A percentile compares a stretch with the other conserved stretches of the same genome.
Evolutionary conservation across 345 rosid species (phyloP).

Genomic region (Lumnitzera littorea): DNA sequence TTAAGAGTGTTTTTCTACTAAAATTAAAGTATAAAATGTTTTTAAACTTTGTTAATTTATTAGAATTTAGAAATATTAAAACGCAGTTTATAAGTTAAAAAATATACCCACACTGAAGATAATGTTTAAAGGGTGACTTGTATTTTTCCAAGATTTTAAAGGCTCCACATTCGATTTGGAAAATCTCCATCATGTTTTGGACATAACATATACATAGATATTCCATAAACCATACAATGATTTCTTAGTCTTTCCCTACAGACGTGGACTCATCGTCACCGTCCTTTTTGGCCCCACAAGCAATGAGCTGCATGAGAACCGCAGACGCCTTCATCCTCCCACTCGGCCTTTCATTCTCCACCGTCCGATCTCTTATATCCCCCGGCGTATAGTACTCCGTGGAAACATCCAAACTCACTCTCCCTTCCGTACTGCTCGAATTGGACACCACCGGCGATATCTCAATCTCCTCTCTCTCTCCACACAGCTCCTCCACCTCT

Average conservation of each 20-base stretch:
- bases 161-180: too few relatives aligned
- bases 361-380: conserved; percentile 15
- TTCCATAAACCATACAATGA: not conserved
- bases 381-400: conserved; percentile 1
- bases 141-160: too few relatives aligned
- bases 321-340: conserved; percentile 5
- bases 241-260: conserved; percentile 9
- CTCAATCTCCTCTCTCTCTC: conserved; percentile 9
- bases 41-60: too few relatives aligned
- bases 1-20: too few relatives aligned
- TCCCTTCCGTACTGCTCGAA: conserved; percentile 26
- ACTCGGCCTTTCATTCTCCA: conserved; percentile 3
- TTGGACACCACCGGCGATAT: conserved; percentile 21
- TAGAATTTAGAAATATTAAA: too few relatives aligned
- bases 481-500: conserved; percentile 1
- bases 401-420: conserved; percentile 11
- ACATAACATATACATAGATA: conserved; percentile 4
- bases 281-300: conserved; percentile 3
- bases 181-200: too few relatives aligned
- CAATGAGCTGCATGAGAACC: conserved; percentile 4
- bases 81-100: too few relatives aligned
- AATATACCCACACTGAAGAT: too few relatives aligned
- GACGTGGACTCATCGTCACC: not conserved
- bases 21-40: too few relatives aligned
- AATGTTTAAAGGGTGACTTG: too few relatives aligned